Percentiles rank a stretch among this genome's conserved stretches.
These are phyloP conservation scores for Cladorrhinum sp. DNA, from an alignment of 2,329 filamentous ascomycete species.

Conservation along the genomic window DNA sequence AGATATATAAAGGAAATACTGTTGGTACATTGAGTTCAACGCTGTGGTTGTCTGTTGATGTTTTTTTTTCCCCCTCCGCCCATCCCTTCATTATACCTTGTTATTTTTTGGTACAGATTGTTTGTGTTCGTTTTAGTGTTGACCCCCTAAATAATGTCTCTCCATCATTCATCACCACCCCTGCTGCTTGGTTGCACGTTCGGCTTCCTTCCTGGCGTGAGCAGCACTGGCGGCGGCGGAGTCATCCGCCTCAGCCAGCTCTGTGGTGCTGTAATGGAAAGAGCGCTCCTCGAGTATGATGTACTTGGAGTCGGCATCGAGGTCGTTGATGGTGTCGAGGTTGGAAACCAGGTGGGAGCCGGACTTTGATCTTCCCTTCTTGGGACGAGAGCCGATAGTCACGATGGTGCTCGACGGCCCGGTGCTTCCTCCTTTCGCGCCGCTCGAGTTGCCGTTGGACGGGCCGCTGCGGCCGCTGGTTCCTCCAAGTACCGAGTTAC, in stretches of 20 bases:
- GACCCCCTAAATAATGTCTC: too few relatives aligned
- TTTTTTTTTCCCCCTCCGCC: too few relatives aligned
- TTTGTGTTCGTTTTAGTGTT: too few relatives aligned
- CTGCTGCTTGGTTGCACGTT: neutral
- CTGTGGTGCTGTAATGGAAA: conserved; percentile 15
- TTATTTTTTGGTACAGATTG: too few relatives aligned
- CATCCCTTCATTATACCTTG: too few relatives aligned
- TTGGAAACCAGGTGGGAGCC: neutral
- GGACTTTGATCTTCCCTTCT: conserved; percentile 11
- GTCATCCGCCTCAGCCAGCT: conserved; percentile 1
- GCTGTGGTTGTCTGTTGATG: too few relatives aligned
- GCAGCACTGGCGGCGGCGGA: neutral
- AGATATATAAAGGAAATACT: too few relatives aligned
- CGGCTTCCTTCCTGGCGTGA: neutral
- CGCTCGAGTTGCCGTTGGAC: neutral
- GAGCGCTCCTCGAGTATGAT: conserved; percentile 18
- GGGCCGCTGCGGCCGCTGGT: neutral
- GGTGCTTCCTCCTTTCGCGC: neutral
- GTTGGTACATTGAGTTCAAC: too few relatives aligned
- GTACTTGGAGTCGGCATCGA: conserved; percentile 17
- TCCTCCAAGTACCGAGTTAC: conserved; percentile 16
- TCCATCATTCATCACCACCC: neutral
- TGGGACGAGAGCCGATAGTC: conserved; percentile 21
- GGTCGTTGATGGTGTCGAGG: conserved; percentile 17
- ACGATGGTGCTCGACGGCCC: conserved; percentile 8